phyloP scores from a whole-genome alignment of 352 stramenopile species.

The Peronosclerospora sorghi region DNA sequence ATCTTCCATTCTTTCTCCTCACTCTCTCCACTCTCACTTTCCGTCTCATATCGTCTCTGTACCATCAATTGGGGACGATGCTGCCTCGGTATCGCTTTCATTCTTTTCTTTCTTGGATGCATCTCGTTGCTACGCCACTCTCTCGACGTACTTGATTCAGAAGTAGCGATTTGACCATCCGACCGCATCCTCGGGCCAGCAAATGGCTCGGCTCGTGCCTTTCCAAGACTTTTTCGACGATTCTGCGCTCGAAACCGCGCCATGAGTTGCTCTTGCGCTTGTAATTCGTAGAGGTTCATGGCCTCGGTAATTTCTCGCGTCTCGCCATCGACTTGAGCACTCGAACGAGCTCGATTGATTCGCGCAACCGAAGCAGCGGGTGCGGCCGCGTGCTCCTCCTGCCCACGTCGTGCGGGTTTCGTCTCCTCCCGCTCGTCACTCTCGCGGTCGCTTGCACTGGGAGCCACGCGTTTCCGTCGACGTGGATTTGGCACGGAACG shows the following conservation, averaged over 20 bases:
- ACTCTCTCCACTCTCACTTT: constrained; percentile 10
- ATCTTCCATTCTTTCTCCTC: constrained; percentile 8
- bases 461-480: constrained; percentile 3
- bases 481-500: background rate
- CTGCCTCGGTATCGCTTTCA: too few species aligned
- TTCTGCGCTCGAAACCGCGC: constrained; percentile 28
- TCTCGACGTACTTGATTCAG: too few species aligned
- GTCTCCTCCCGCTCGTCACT: constrained; percentile 4
- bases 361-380: constrained; percentile 1
- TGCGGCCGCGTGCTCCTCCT: too few species aligned
- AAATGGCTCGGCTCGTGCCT: background rate
- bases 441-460: constrained; percentile 8
- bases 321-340: constrained; percentile 1
- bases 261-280: constrained; percentile 37
- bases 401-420: constrained; percentile 5
- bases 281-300: constrained; percentile 36
- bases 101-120: too few species aligned
- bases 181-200: background rate
- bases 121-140: too few species aligned
- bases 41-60: background rate
- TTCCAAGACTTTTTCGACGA: constrained; percentile 6
- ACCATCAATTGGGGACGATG: background rate
- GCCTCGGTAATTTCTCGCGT: constrained; percentile 24
- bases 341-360: background rate
- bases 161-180: background rate